A percentile compares a stretch with the other conserved stretches of the same genome.
phyloP scores from a whole-genome alignment of 1,139 yeast species.

The Geotrichum siamense region DNA sequence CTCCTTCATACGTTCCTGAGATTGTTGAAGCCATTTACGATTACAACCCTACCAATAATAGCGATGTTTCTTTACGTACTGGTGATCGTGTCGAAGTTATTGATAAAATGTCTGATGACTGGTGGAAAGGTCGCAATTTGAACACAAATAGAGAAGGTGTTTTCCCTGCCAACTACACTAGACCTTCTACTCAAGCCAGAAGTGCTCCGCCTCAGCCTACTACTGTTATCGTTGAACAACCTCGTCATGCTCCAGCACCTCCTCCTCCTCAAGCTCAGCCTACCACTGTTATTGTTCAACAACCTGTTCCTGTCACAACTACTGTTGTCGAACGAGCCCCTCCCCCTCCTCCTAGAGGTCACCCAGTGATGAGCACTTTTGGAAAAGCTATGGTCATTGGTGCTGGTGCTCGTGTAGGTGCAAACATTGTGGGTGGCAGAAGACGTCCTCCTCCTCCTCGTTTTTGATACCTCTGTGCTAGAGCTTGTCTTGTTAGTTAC shows the following conservation, averaged over 20 bases:
- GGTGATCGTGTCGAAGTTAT: conserved; percentile 66
- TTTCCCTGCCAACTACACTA: conserved; percentile 85
- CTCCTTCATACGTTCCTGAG: conserved; percentile 28
- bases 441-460: too few relatives aligned
- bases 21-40: conserved; percentile 64
- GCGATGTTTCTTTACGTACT: conserved; percentile 55
- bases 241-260: conserved; percentile 11
- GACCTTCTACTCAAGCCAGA: conserved; percentile 17
- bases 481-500: too few relatives aligned
- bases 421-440: conserved; percentile 51
- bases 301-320: conserved; percentile 18
- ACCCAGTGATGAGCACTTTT: conserved; percentile 70
- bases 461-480: too few relatives aligned
- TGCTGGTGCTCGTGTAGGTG: conserved; percentile 94
- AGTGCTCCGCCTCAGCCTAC: conserved; percentile 2
- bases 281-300: conserved; percentile 17
- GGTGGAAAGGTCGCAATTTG: conserved; percentile 76
- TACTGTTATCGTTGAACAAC: background rate
- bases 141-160: conserved; percentile 59
- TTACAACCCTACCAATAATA: conserved; percentile 60
- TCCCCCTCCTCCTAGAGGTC: conserved; percentile 38
- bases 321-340: conserved; percentile 17
- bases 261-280: conserved; percentile 18
- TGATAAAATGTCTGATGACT: conserved; percentile 73
- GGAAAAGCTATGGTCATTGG: conserved; percentile 94